Base-by-base conservation (phyloP, 2,329 filamentous ascomycete genomes). In the Aspergillus fischeri region DNA sequence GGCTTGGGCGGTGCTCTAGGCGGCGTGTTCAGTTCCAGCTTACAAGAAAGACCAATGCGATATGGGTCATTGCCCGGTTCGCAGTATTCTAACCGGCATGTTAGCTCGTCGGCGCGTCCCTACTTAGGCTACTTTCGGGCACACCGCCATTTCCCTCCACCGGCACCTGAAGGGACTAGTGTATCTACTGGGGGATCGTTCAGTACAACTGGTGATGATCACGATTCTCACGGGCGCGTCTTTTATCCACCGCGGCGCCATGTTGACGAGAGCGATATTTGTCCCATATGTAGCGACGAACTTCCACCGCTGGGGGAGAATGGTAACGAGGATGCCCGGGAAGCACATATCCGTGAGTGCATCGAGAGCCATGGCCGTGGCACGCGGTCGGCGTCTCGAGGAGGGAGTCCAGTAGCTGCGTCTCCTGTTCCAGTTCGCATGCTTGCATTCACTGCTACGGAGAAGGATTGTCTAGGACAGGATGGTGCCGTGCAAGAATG, bases 381-480 rank as follows among this genome's bases (percentile, higher is more conserved):
- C 45, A 57, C 49, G 42, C 67, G 56, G 32, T 62, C 60, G 41
- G 63, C 59, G 24, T 58, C 66, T 9, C 57, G 52, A 28, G 56
- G 61, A 52, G 54, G 58, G 14, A 60, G 60, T 49, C 65, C 64
- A 25, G 54, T 63, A 24, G 56, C 68, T 20, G 61, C 65, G 17
- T 65, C 65, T 11, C 63, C 65, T 17, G 53, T 61, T 1, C 63
- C 67, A 24, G 60, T 73, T 11, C 71, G 73, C 17, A 78, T 79
- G 74, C 62, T 78, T 14, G 67, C 67, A 1, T 87, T 85, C 61
- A 77, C 72, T 5, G 84, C 85, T 0, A 86, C 81, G 0, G 85
- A 87, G 68, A 87, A 87, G 66, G 85, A 87, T 60, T 87, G 84
- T 63, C 67, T 82, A 1, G 80, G 80, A 4, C 73, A 76, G 24